phyloP scores from a whole-genome alignment of 805 yeast species.

The Monosporozyma yasuniensis region DNA sequence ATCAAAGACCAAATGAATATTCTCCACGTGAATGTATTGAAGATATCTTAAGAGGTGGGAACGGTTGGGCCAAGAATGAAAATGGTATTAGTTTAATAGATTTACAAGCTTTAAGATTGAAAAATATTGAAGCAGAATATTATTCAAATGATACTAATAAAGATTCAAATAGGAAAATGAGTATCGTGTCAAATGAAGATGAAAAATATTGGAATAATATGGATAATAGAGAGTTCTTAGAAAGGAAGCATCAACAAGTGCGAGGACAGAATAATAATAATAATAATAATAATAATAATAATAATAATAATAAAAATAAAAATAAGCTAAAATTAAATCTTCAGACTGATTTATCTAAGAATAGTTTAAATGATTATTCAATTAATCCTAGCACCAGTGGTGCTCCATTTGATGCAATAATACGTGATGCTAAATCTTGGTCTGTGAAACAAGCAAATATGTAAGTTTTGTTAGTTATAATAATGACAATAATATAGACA shows the following conservation, averaged over 20 bases:
- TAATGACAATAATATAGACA: neutral
- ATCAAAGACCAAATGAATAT: slow-evolving; percentile 44
- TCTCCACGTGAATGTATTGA: slow-evolving; percentile 64
- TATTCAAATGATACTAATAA: neutral
- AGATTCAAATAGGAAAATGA: neutral
- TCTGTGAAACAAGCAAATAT: slow-evolving; percentile 7
- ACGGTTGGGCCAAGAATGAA: slow-evolving; percentile 49
- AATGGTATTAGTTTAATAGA: slow-evolving; percentile 29
- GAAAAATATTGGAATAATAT: slow-evolving; percentile 16
- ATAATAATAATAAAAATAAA: too few species aligned
- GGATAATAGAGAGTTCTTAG: slow-evolving; percentile 24
- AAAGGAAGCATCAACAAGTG: slow-evolving; percentile 17
- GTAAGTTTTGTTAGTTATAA: neutral
- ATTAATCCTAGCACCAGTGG: neutral
- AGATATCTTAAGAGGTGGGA: slow-evolving; percentile 65
- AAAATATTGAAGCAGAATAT: slow-evolving; percentile 17
- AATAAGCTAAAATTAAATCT: neutral
- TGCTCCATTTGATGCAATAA: slow-evolving; percentile 2
- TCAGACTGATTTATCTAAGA: neutral
- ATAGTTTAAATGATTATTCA: neutral
- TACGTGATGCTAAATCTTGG: slow-evolving; percentile 26
- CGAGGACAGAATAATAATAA: too few species aligned
- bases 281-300: too few species aligned
- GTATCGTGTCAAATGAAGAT: slow-evolving; percentile 3
- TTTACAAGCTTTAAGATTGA: slow-evolving; percentile 23